Percentiles rank a stretch among this genome's conserved stretches.
These are phyloP conservation scores for Thinopyrum obtusiflorum DNA, from an alignment of 202 grass and related monocot genomes.

Conservation along the genomic window DNA sequence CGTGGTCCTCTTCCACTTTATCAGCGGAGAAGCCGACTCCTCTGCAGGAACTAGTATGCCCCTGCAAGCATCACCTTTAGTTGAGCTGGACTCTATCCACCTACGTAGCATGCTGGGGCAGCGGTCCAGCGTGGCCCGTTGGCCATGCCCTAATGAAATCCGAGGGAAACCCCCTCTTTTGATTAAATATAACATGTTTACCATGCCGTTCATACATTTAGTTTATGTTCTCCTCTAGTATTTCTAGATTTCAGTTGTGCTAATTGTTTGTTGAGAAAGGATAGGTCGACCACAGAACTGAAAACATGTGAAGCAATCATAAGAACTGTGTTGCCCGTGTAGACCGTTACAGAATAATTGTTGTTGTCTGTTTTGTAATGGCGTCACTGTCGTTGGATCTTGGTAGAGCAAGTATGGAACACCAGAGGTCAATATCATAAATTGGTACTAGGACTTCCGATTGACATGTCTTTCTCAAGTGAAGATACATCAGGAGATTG, in stretches of 20 bases:
- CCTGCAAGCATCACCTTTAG: too few relatives aligned
- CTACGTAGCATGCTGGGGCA: too few relatives aligned
- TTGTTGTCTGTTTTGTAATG: background rate
- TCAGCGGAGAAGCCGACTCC: too few relatives aligned
- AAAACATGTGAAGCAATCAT: background rate
- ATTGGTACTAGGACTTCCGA: background rate
- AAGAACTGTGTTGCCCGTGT: background rate
- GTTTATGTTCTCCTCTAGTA: background rate
- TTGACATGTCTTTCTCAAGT: background rate
- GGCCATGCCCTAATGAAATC: too few relatives aligned
- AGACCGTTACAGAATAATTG: background rate
- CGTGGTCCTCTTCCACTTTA: too few relatives aligned
- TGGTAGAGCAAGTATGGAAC: background rate
- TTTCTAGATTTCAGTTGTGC: background rate
- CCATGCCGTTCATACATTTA: background rate
- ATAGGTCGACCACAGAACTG: background rate
- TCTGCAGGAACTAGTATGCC: too few relatives aligned
- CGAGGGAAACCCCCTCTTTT: too few relatives aligned
- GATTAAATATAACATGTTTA: too few relatives aligned
- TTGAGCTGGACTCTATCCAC: too few relatives aligned
- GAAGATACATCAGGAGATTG: background rate
- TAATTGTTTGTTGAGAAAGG: conserved; percentile 7
- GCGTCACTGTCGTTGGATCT: background rate
- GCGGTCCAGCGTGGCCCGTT: too few relatives aligned
- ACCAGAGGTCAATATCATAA: background rate